phyloP scores from a whole-genome alignment of 768 basidiomycete species.

The Pulveroboletus frians region DNA sequence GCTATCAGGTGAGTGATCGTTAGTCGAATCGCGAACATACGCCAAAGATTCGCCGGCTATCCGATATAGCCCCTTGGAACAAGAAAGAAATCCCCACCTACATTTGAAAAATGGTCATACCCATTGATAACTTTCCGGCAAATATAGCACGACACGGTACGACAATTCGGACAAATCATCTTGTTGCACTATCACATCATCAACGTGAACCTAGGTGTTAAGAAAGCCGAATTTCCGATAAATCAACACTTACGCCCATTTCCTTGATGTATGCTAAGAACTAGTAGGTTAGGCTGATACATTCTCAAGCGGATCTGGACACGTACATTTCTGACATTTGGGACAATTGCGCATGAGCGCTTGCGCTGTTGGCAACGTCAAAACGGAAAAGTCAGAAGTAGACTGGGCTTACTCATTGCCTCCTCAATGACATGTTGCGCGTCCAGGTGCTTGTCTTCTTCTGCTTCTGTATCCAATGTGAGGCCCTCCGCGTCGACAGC shows the following conservation, averaged over 20 bases:
- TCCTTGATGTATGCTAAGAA: slow-evolving; percentile 75
- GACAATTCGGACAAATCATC: slow-evolving; percentile 75
- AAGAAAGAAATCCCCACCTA: slow-evolving; percentile 22
- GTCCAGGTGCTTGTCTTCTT: slow-evolving; percentile 70
- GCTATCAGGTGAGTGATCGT: slow-evolving; percentile 13
- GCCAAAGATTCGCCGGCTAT: not conserved
- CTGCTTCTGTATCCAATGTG: slow-evolving; percentile 47
- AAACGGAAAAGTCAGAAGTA: not conserved
- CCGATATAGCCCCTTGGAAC: not conserved
- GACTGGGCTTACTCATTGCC: slow-evolving; percentile 70
- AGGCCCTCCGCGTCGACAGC: not conserved
- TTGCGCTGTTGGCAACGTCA: slow-evolving; percentile 41
- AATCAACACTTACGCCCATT: slow-evolving; percentile 52
- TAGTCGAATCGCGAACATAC: not conserved
- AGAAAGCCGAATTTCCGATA: not conserved
- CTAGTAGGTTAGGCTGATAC: not conserved
- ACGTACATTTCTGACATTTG: slow-evolving; percentile 70
- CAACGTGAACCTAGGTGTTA: not conserved
- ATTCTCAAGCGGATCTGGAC: not conserved
- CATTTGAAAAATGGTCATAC: slow-evolving; percentile 71
- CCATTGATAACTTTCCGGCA: slow-evolving; percentile 70
- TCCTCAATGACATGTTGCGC: slow-evolving; percentile 80
- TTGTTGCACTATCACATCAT: slow-evolving; percentile 74
- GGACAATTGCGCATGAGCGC: slow-evolving; percentile 89
- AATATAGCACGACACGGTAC: slow-evolving; percentile 75